Evolutionary conservation across 805 yeast species (phyloP).

Genomic region (Yarrowia sp.): DNA sequence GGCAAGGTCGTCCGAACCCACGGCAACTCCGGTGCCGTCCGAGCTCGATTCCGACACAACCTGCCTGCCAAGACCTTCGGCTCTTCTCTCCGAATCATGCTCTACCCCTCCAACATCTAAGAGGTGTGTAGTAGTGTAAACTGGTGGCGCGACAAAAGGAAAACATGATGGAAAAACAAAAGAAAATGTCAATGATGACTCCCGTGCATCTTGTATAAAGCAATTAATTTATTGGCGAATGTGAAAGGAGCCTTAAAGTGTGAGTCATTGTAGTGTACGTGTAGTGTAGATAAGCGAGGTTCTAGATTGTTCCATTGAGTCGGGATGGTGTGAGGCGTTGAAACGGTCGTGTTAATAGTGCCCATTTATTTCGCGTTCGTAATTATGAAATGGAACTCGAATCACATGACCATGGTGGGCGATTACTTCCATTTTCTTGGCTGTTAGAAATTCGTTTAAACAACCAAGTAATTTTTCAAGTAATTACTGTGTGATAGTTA

Average conservation of each 20-base stretch:
- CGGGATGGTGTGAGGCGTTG: no score
- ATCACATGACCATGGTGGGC: no score
- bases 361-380: no score
- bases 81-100: slow-evolving; percentile 99
- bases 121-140: neutral
- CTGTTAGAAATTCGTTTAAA: no score
- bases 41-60: slow-evolving; percentile 99
- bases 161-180: slow-evolving; percentile 22
- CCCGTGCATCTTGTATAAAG: slow-evolving; percentile 26
- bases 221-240: slow-evolving; percentile 27
- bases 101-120: slow-evolving; percentile 99
- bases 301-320: neutral
- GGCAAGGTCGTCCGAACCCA: slow-evolving; percentile 98
- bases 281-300: no score
- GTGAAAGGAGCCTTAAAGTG: slow-evolving; percentile 2
- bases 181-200: slow-evolving; percentile 24
- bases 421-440: no score
- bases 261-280: no score
- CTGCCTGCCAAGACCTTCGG: slow-evolving; percentile 99
- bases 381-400: no score
- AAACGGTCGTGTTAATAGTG: no score
- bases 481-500: no score
- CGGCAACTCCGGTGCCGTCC: slow-evolving; percentile 97
- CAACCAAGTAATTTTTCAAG: no score
- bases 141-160: slow-evolving; percentile 2